Base-by-base conservation (phyloP, 1,284 basidiomycete genomes). In the Ustilago cynodontis region DNA sequence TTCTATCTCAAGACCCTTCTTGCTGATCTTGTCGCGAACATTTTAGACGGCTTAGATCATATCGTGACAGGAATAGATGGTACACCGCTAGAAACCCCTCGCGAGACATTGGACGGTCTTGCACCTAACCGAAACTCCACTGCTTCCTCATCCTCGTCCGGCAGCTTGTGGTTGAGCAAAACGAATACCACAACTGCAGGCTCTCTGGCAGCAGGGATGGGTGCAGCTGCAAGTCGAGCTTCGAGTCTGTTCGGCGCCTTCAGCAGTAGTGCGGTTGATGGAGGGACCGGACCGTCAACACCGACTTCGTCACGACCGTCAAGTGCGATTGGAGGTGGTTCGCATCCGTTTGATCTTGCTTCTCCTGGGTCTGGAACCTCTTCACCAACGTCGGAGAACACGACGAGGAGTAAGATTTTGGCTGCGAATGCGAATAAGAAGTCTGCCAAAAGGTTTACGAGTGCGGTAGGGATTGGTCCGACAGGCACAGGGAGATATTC, bases 1-100 rank as follows among this genome's bases (percentile, higher is more conserved):
- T 85, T 84, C 60, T 85, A 86, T 64, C 69, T 86, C 56, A 79
- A 79, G 41, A 84, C 81, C 22, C 66, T 83, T 9, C 58, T 86
- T 1, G 75, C 82, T 7, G 81, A 83, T 47, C 65, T 83, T 4
- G 73, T 86, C 20, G 77, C 69, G 49, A 61, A 62, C 22, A 54
- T 85, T 13, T 66, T 86, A 11, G 84, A 86, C 50, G 77, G 77
- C 1, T 58, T 85, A 16, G 78, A 85, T 28, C 51, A 57, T 16
- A 65, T 82, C 2, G 78, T 85, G 18, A 61, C 53, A 3, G 78
- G 71, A 2, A 67, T 85, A 3, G 79, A 85, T 26, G 82, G 82
- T 5, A 74, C 67, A 13, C 76, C 82, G 35, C 53, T 85, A 16
- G 84, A 85, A 55, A 85, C 84, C 22, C 84, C 84, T 0, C 73